Percentiles rank a stretch among this genome's conserved stretches.
phyloP scores from a whole-genome alignment of 352 stramenopile genomes.

The Phytophthora citrophthora region DNA sequence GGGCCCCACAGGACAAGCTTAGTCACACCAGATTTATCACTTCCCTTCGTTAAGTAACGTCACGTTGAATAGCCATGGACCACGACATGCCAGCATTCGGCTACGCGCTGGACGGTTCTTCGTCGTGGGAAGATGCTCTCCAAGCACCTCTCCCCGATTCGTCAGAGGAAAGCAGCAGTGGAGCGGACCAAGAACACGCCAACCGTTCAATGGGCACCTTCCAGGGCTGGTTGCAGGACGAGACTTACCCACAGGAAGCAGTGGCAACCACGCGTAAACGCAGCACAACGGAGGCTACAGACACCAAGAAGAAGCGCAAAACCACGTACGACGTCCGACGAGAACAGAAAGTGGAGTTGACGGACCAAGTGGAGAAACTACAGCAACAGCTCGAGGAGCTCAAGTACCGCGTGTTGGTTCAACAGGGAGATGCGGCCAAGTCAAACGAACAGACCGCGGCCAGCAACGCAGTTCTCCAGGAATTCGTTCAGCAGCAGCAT shows the following conservation, averaged over 20 bases:
- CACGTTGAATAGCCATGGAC: constrained; percentile 1
- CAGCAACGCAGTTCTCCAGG: constrained; percentile 31
- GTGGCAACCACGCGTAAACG: constrained; percentile 7
- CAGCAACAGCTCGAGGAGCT: constrained; percentile 44
- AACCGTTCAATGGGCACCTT: not conserved
- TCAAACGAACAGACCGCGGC: constrained; percentile 21
- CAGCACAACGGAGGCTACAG: not conserved
- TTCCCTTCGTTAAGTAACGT: not conserved
- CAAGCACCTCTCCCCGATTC: not conserved
- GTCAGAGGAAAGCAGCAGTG: constrained; percentile 1
- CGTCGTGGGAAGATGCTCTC: not conserved
- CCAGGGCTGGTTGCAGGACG: constrained; percentile 1
- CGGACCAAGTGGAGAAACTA: constrained; percentile 29
- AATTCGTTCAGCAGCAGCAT: constrained; percentile 37
- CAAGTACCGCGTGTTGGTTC: constrained; percentile 42
- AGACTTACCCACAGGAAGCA: not conserved
- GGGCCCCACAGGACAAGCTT: not conserved
- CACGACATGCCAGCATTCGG: not conserved
- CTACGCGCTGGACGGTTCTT: not conserved
- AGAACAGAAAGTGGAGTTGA: constrained; percentile 41
- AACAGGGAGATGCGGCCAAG: constrained; percentile 35
- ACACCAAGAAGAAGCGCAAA: constrained; percentile 29
- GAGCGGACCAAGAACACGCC: not conserved
- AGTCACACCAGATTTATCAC: constrained; percentile 1
- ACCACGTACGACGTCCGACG: constrained; percentile 38